Evolutionary conservation across 2,329 filamentous ascomycete genomes (phyloP).

Genomic region (Cercospora brassicicola): DNA sequence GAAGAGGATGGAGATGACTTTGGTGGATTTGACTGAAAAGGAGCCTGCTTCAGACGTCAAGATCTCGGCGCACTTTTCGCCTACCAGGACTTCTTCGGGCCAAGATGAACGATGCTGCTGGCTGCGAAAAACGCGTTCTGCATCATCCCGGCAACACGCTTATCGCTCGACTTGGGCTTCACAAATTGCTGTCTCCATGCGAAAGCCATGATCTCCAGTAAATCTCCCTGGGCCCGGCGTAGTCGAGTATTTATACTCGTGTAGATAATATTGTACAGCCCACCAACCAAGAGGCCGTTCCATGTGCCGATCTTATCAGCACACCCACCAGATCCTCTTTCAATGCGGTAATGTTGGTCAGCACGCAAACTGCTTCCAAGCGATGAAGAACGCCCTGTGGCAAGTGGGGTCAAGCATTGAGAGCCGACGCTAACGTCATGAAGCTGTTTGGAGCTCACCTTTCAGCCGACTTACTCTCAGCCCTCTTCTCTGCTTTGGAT

Average conservation of each 20-base stretch:
- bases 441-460: not conserved
- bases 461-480: not conserved
- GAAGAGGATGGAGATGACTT: conserved; percentile 4
- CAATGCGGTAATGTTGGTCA: not conserved
- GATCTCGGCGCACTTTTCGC: not conserved
- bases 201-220: not conserved
- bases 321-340: not conserved
- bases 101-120: not conserved
- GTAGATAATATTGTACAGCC: not conserved
- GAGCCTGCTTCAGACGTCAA: not conserved
- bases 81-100: not conserved
- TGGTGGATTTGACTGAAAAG: conserved; percentile 9
- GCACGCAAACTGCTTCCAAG: not conserved
- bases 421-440: not conserved
- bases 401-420: not conserved
- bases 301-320: not conserved
- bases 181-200: not conserved
- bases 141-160: not conserved
- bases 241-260: not conserved
- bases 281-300: not conserved
- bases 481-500: not conserved
- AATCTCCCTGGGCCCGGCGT: not conserved
- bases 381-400: not conserved
- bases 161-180: not conserved
- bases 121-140: not conserved